Base-by-base conservation (phyloP, 2,329 filamentous ascomycete genomes). In the Raffaelea ambrosiae region DNA sequence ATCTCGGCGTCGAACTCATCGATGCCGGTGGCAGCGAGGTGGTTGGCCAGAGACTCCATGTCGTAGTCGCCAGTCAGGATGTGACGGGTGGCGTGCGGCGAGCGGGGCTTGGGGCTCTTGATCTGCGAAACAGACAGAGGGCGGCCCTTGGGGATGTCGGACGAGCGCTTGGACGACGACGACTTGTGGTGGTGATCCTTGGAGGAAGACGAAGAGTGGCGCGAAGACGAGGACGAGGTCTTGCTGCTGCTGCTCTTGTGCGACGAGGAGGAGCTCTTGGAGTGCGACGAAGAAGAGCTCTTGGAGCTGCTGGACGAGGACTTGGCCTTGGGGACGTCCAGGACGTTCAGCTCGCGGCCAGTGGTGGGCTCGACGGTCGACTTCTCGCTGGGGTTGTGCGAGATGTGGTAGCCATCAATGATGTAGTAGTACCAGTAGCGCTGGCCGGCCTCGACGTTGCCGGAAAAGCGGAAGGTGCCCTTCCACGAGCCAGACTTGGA, bases 351-450 rank as follows among this genome's bases (percentile, higher is more conserved):
- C 70, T 90, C 88, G 67, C 93, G 91, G 72, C 90, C 88, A 49
- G 93, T 97, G 67, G 90, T 97, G 65, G 91, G 90, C 77, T 98
- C 93, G 57, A 86, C 84, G 63, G 87, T 94, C 64, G 85, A 91
- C 62, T 86, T 76, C 66, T 89, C 84, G 66, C 86, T 87, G 58
- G 91, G 90, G 73, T 97, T 93, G 78, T 97, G 91, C 53, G 90
- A 90, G 66, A 95, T 85, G 69, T 96, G 90, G 81, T 96, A 96
- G 59, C 93, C 93, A 68, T 98, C 93, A 68, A 97, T 93, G 82
- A 97, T 96, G 79, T 96, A 98, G 82, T 98, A 98, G 83, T 97
- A 98, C 93, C 93, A 98, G 82, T 97, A 97, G 65, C 91, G 84
- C 66, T 88, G 83, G 66, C 91, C 89, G 60, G 88, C 76, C 74